Evolutionary conservation across 2,329 filamentous ascomycete species (phyloP).

Genomic region (Exophiala calicioides): DNA sequence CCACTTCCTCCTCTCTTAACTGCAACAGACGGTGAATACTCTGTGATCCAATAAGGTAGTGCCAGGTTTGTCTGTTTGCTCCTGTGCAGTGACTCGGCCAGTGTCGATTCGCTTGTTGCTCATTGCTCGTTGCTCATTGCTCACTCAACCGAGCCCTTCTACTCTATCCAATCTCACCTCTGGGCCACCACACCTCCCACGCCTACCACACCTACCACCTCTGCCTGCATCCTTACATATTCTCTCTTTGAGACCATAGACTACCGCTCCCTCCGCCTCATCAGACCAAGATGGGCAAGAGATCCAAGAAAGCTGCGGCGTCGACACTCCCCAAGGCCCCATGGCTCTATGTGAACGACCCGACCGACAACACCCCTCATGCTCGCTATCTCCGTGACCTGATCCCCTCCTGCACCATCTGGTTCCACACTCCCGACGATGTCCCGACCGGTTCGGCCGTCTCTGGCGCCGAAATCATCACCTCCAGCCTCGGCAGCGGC

Average conservation of each 20-base stretch:
- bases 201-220: background rate
- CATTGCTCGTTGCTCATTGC: too few species aligned
- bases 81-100: too few species aligned
- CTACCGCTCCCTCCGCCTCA: background rate
- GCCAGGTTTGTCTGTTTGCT: too few species aligned
- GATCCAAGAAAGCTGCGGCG: constrained; percentile 7
- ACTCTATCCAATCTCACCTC: too few species aligned
- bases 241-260: background rate
- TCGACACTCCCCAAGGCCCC: constrained; percentile 19
- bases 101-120: too few species aligned
- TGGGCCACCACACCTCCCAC: too few species aligned
- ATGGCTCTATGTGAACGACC: constrained; percentile 29
- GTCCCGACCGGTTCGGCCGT: background rate
- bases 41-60: too few species aligned
- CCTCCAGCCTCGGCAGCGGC: constrained; percentile 4
- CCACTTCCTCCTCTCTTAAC: too few species aligned
- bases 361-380: constrained; percentile 13
- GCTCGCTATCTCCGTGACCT: constrained; percentile 17
- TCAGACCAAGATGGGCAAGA: constrained; percentile 20
- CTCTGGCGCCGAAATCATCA: constrained; percentile 6
- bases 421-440: background rate
- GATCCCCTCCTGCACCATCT: constrained; percentile 14
- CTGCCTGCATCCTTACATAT: background rate
- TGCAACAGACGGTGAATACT: too few species aligned
- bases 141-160: too few species aligned